Percentiles rank a stretch among this genome's conserved stretches.
Conservation (phyloP, 495 filamentous ascomycete species). For the Lasiosphaeris hirsuta region DNA sequence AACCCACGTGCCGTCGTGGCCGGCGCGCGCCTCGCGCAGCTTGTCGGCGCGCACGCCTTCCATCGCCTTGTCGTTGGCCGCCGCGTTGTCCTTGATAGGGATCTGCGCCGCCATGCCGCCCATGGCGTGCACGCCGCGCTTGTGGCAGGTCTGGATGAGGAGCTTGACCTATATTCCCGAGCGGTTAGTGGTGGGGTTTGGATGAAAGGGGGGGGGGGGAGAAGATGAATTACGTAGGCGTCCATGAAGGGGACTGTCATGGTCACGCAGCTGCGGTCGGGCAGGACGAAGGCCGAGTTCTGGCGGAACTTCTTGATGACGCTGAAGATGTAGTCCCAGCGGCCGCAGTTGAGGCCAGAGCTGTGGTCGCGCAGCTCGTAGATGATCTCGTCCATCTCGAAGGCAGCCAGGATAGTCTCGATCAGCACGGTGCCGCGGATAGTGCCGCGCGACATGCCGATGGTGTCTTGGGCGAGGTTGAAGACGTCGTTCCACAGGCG, state of each 20-base stretch:
- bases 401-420: slow-evolving; percentile 97
- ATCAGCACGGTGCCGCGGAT: slow-evolving; percentile 96
- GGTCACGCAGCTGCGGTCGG: slow-evolving; percentile 85
- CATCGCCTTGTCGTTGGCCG: slow-evolving; percentile 93
- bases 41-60: slow-evolving; percentile 90
- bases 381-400: slow-evolving; percentile 99
- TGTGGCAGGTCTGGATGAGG: slow-evolving; percentile 96
- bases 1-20: slow-evolving; percentile 96
- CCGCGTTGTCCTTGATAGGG: slow-evolving; percentile 90
- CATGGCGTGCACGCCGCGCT: slow-evolving; percentile 95
- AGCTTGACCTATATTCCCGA: slow-evolving; percentile 56
- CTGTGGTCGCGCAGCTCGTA: slow-evolving; percentile 98
- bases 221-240: slow-evolving; percentile 64
- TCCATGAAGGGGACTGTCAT: slow-evolving; percentile 99
- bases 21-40: slow-evolving; percentile 90
- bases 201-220: background rate
- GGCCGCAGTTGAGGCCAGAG: slow-evolving; percentile 94
- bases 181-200: background rate
- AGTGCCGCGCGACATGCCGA: slow-evolving; percentile 84
- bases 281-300: slow-evolving; percentile 87
- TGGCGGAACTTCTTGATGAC: slow-evolving; percentile 99
- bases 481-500: slow-evolving; percentile 99
- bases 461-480: slow-evolving; percentile 91
- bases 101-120: slow-evolving; percentile 99
- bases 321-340: slow-evolving; percentile 99